Evolutionary conservation across 768 basidiomycete species (phyloP).

Genomic region (Tylopilus sp.): DNA sequence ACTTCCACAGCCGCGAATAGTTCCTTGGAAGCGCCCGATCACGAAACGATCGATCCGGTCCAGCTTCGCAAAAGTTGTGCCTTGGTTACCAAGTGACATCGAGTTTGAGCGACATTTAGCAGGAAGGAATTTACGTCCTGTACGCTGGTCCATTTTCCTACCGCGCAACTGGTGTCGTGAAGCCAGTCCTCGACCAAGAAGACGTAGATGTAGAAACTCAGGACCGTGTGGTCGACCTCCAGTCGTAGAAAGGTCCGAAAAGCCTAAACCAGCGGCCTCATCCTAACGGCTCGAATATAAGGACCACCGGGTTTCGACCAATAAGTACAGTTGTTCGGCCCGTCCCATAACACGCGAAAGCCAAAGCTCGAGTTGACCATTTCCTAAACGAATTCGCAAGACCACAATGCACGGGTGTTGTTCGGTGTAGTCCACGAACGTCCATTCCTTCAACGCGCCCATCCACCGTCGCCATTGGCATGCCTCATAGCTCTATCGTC

Average conservation of each 20-base stretch:
- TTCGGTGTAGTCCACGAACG: constrained; percentile 33
- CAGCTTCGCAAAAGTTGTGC: constrained; percentile 9
- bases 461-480: constrained; percentile 75
- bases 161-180: constrained; percentile 2
- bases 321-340: constrained; percentile 38
- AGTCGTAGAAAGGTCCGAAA: constrained; percentile 19
- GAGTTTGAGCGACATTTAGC: not conserved
- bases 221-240: constrained; percentile 9
- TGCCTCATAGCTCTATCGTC: constrained; percentile 74
- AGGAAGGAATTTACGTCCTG: constrained; percentile 5
- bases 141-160: constrained; percentile 1
- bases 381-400: constrained; percentile 50
- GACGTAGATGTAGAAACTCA: constrained; percentile 19
- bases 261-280: constrained; percentile 28
- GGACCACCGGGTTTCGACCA: constrained; percentile 38
- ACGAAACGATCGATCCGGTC: constrained; percentile 1
- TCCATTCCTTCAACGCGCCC: constrained; percentile 60
- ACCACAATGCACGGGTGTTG: constrained; percentile 32
- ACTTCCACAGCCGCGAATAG: constrained; percentile 7
- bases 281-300: constrained; percentile 31
- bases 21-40: constrained; percentile 9
- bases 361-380: constrained; percentile 39
- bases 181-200: constrained; percentile 17
- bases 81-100: constrained; percentile 11
- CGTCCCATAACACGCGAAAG: constrained; percentile 36